These are phyloP conservation scores for Trametes pubescens DNA, from an alignment of 1,284 basidiomycete species.

Conservation along the genomic window DNA sequence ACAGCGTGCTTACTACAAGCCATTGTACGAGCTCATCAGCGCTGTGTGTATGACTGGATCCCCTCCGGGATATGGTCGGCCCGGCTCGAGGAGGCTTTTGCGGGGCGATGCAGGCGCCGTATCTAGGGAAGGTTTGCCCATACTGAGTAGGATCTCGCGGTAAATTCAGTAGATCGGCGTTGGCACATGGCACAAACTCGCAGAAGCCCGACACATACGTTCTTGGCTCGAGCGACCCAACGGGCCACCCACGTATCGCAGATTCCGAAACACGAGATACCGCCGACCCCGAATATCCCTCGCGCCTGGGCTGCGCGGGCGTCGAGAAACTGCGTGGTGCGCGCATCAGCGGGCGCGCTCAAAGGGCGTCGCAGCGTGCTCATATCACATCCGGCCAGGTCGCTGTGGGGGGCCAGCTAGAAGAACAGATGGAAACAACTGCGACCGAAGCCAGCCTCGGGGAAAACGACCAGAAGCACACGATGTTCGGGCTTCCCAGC, in stretches of 20 bases:
- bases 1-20: background rate
- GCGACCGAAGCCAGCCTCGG: slow-evolving; percentile 21
- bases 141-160: slow-evolving; percentile 15
- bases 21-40: background rate
- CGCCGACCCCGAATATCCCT: background rate
- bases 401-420: slow-evolving; percentile 3
- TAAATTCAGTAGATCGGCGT: slow-evolving; percentile 8
- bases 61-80: slow-evolving; percentile 15
- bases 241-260: background rate
- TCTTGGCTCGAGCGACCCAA: background rate
- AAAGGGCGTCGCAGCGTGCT: slow-evolving; percentile 3
- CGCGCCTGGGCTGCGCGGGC: background rate
- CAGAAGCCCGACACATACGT: slow-evolving; percentile 5
- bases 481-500: slow-evolving; percentile 23
- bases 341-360: slow-evolving; percentile 10
- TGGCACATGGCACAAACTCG: slow-evolving; percentile 4
- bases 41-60: background rate
- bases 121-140: slow-evolving; percentile 18
- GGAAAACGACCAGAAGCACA: slow-evolving; percentile 24
- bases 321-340: background rate
- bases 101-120: background rate
- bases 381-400: slow-evolving; percentile 12
- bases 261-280: background rate
- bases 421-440: slow-evolving; percentile 18
- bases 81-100: slow-evolving; percentile 28